Conservation (phyloP, 1,139 yeast genomes). For the Wickerhamomyces sp. region DNA sequence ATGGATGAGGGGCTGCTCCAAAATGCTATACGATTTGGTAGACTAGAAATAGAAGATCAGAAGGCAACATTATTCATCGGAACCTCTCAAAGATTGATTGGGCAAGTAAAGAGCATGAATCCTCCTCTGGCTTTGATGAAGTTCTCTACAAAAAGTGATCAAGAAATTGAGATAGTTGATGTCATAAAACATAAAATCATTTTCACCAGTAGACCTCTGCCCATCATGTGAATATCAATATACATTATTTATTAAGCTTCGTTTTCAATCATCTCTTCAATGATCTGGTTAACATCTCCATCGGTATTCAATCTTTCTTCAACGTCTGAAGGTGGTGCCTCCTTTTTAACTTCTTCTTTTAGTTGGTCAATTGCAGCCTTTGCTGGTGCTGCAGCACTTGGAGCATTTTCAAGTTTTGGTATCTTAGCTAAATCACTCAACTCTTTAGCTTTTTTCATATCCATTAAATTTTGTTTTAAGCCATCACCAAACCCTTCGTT, state of each 20-base stretch:
- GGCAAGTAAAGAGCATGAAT: constrained; percentile 49
- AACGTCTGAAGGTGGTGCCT: constrained; percentile 9
- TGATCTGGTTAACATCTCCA: constrained; percentile 16
- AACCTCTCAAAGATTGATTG: constrained; percentile 61
- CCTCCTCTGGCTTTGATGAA: constrained; percentile 60
- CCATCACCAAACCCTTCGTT: constrained; percentile 6
- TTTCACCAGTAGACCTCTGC: constrained; percentile 65
- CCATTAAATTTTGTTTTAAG: background rate
- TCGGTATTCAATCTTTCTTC: constrained; percentile 14
- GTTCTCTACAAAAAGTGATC: constrained; percentile 32
- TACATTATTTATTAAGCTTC: constrained; percentile 1
- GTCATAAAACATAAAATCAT: constrained; percentile 51
- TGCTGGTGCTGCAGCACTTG: constrained; percentile 23
- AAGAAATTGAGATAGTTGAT: constrained; percentile 48
- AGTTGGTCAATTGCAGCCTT: constrained; percentile 22
- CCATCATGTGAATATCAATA: constrained; percentile 74
- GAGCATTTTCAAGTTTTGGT: constrained; percentile 10
- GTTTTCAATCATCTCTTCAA: constrained; percentile 20
- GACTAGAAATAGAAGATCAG: constrained; percentile 47
- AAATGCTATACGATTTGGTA: constrained; percentile 56
- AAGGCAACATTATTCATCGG: constrained; percentile 58
- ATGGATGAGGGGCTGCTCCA: constrained; percentile 30
- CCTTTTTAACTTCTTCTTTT: constrained; percentile 5
- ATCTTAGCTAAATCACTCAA: constrained; percentile 1
- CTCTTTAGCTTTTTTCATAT: constrained; percentile 1